Evolutionary conservation across 805 yeast species (phyloP).

Genomic region (Cyberlindnera nakhonratchasimensis): DNA sequence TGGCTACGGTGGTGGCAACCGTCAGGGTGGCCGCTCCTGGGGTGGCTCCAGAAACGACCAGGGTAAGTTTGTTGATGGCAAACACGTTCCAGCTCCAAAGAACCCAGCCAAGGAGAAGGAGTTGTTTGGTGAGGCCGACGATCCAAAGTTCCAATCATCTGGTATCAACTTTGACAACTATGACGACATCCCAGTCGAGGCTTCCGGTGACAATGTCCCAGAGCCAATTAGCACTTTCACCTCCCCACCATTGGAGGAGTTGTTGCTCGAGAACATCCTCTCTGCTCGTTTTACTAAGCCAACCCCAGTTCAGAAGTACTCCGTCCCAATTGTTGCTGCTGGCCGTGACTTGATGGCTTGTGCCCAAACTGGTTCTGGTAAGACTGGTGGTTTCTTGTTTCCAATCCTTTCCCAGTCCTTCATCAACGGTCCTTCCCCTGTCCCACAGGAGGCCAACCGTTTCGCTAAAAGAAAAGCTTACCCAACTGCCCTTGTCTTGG

Average conservation of each 20-base stretch:
- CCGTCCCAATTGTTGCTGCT: slow-evolving; percentile 84
- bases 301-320: slow-evolving; percentile 94
- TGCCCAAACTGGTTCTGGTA: slow-evolving; percentile 99
- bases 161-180: slow-evolving; percentile 99
- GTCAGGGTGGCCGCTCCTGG: slow-evolving; percentile 35
- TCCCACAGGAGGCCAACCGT: slow-evolving; percentile 41
- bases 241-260: slow-evolving; percentile 84
- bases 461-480: slow-evolving; percentile 73
- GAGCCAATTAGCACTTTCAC: slow-evolving; percentile 88
- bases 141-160: slow-evolving; percentile 73
- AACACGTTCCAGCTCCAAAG: slow-evolving; percentile 76
- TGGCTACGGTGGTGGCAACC: slow-evolving; percentile 32
- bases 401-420: slow-evolving; percentile 93
- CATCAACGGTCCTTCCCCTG: slow-evolving; percentile 77
- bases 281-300: slow-evolving; percentile 92
- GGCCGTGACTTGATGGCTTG: slow-evolving; percentile 96
- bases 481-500: slow-evolving; percentile 94
- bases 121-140: slow-evolving; percentile 74
- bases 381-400: slow-evolving; percentile 99
- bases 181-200: slow-evolving; percentile 98
- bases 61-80: slow-evolving; percentile 85
- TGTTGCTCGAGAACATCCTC: slow-evolving; percentile 81
- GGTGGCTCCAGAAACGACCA: slow-evolving; percentile 44
- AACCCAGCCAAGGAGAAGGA: slow-evolving; percentile 71
- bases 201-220: slow-evolving; percentile 91